Conservation (phyloP, 345 rosid genomes). For the Kandelia obovata region DNA sequence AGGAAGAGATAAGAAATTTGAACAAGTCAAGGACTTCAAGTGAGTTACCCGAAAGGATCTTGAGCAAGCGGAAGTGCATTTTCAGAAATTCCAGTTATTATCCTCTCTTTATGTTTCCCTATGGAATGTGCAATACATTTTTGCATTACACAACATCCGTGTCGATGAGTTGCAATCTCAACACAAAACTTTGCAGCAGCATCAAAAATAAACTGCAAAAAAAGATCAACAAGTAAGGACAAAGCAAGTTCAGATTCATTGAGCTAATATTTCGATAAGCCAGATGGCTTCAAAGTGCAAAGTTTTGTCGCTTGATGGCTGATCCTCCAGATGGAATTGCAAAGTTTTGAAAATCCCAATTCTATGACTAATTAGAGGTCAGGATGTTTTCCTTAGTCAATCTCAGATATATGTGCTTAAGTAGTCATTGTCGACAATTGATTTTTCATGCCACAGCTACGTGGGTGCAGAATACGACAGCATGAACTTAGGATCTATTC, state of each 20-base stretch:
- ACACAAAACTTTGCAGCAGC: slow-evolving; percentile 58
- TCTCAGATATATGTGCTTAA: too few species aligned
- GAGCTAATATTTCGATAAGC: neutral
- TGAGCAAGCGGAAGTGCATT: slow-evolving; percentile 58
- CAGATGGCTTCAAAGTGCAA: too few species aligned
- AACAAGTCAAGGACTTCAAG: neutral
- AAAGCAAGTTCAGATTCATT: slow-evolving; percentile 2
- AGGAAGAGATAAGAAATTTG: neutral
- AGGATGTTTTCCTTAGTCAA: too few species aligned
- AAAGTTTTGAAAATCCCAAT: too few species aligned
- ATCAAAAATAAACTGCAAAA: slow-evolving; percentile 58
- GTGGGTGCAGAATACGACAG: too few species aligned
- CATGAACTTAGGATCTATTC: too few species aligned
- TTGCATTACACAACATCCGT: slow-evolving; percentile 76
- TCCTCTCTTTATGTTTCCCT: slow-evolving; percentile 45
- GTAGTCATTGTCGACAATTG: too few species aligned
- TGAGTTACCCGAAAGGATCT: slow-evolving; percentile 67
- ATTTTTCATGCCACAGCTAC: too few species aligned
- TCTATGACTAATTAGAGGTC: too few species aligned
- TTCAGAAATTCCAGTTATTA: slow-evolving; percentile 46
- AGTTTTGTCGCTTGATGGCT: too few species aligned
- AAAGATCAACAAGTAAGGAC: neutral
- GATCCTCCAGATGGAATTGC: too few species aligned
- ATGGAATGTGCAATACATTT: slow-evolving; percentile 51
- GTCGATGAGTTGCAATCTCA: slow-evolving; percentile 67